Conservation (phyloP, 805 yeast genomes). For the Teunomyces stri region DNA sequence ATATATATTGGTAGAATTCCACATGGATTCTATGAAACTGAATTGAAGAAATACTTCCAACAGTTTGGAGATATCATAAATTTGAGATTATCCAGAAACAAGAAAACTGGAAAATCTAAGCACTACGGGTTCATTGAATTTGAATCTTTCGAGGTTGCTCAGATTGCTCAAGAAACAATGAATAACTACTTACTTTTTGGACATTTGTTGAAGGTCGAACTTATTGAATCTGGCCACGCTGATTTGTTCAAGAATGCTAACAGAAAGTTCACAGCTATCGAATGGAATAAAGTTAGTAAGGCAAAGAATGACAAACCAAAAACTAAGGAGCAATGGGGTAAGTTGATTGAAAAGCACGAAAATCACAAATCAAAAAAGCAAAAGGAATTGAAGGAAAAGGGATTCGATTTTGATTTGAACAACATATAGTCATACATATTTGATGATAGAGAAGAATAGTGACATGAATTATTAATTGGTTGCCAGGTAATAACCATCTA, state of each 20-base stretch:
- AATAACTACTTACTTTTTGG: conserved; percentile 88
- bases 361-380: conserved; percentile 43
- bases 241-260: conserved; percentile 60
- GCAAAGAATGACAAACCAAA: conserved; percentile 57
- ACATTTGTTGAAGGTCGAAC: conserved; percentile 67
- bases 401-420: conserved; percentile 49
- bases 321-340: conserved; percentile 54
- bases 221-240: conserved; percentile 56
- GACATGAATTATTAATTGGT: neutral
- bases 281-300: conserved; percentile 56
- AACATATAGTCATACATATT: conserved; percentile 3
- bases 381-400: conserved; percentile 50
- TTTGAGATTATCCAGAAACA: conserved; percentile 81
- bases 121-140: conserved; percentile 93
- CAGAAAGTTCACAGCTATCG: conserved; percentile 53
- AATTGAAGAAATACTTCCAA: conserved; percentile 72
- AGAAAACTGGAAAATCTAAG: conserved; percentile 84
- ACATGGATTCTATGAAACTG: conserved; percentile 83
- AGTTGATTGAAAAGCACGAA: conserved; percentile 47
- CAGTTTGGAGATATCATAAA: conserved; percentile 88
- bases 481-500: no score
- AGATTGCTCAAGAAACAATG: conserved; percentile 92
- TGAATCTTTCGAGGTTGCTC: conserved; percentile 68
- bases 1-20: conserved; percentile 92
- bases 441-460: conserved; percentile 1